phyloP scores from a whole-genome alignment of 208 protist species.

The Leishmania tropica region DNA sequence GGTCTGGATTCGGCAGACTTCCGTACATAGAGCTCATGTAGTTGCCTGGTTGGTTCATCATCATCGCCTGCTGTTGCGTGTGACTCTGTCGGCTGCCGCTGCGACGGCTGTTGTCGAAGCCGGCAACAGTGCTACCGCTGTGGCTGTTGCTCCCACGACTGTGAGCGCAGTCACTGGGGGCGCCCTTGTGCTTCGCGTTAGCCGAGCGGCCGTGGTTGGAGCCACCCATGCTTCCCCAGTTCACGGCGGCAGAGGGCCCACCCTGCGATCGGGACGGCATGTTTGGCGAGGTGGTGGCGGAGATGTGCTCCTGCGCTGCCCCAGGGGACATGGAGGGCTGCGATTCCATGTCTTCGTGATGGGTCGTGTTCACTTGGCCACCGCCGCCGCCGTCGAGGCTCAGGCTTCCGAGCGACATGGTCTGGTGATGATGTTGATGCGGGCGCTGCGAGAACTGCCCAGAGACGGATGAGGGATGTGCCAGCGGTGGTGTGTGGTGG shows the following conservation, averaged over 20 bases:
- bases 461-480: not conserved
- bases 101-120: not conserved
- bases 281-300: not conserved
- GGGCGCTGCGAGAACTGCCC: conserved; percentile 1
- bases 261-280: not conserved
- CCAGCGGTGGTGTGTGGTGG: not conserved
- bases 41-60: not conserved
- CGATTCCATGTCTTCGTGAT: not conserved
- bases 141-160: conserved; percentile 6
- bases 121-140: no score
- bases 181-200: not conserved
- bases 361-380: not conserved
- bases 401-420: not conserved
- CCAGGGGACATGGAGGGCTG: not conserved
- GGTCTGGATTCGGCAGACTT: not conserved
- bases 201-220: not conserved
- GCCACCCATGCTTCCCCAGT: conserved; percentile 1
- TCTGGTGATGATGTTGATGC: conserved; percentile 6
- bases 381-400: not conserved
- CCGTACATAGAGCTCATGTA: conserved; percentile 5
- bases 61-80: not conserved
- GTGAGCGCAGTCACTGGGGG: not conserved
- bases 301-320: not conserved
- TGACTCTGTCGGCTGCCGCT: not conserved
- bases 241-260: not conserved